Base-by-base conservation (phyloP, 306 rosid species). In the Begonia masoniana region DNA sequence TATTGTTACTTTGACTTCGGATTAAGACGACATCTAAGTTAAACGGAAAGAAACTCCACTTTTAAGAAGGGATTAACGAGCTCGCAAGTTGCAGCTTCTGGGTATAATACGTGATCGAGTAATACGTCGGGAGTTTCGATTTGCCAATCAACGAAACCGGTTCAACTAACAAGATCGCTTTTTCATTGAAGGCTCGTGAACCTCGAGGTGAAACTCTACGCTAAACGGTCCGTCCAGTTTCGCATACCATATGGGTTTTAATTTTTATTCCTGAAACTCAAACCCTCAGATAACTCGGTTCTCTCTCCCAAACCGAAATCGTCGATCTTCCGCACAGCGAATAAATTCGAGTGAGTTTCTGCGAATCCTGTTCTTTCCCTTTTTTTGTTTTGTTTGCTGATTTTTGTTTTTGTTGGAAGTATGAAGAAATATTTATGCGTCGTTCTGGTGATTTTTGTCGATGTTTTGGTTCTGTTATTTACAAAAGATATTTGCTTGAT, bases 151-250 rank as follows among this genome's bases (percentile, higher is more conserved):
- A 46, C 46, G 39, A 68, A 66, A 61, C 83, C 83, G 82, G 75
- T 64, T 72, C 63, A 51, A 50, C 63, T 35, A 15, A 46, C 0
- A 23, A 31, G 39, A 5, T 31, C 9, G 7, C 39, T 31, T 31
- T 6, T 31, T 31, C 5, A 6, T 31, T 31, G 39, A 31, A 31
- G 39, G 39, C 39, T 31, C 39, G 8, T 51, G 52, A 35, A 50
- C 43, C 61, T 62, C 58, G 24, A 47, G 14, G 4, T 59, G 50
- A 43, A 16, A 10, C 5, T 41, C 23, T 52, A 55, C 89, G 84
- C 78, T 74, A 68, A 78, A 85, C 85, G 94, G 87, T 76, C 66
- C 78, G 42, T 73, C 69, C 78, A 65, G 88, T 82, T 43, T 46
- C 45, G 10, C 59, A 13, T 17, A 11, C 71, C 66, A 14, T 12